Percentiles rank a stretch among this genome's conserved stretches.
phyloP scores from a whole-genome alignment of 2,329 filamentous ascomycete genomes.

The Neonectria punicea region DNA sequence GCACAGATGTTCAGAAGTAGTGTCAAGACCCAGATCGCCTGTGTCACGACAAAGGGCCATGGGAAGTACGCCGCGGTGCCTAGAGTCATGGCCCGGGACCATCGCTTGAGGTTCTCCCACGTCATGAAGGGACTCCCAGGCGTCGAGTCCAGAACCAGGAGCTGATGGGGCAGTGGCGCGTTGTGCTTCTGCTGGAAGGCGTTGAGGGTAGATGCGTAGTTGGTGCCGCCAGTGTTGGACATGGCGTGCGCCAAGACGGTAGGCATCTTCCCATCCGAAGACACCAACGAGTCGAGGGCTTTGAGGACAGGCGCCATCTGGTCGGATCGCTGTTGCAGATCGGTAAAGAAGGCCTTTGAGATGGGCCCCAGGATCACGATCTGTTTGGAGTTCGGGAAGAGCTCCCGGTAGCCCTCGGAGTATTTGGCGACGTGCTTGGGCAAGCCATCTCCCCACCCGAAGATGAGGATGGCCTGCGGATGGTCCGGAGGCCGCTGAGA shows the following conservation, averaged over 20 bases:
- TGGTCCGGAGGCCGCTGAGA: conserved; percentile 39
- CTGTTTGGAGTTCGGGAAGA: conserved; percentile 62
- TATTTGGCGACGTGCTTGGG: conserved; percentile 68
- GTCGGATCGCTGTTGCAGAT: conserved; percentile 54
- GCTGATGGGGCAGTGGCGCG: conserved; percentile 56
- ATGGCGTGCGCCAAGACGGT: conserved; percentile 62
- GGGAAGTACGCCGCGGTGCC: conserved; percentile 59
- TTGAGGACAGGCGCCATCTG: conserved; percentile 59
- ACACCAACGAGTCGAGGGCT: conserved; percentile 31
- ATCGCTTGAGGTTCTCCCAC: conserved; percentile 56
- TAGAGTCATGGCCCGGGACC: conserved; percentile 64
- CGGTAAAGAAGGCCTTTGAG: conserved; percentile 56
- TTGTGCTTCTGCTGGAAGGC: conserved; percentile 54
- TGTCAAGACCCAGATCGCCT: conserved; percentile 57
- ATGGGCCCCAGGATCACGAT: conserved; percentile 63
- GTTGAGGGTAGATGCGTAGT: conserved; percentile 60
- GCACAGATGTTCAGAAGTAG: conserved; percentile 51
- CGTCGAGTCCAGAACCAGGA: conserved; percentile 64
- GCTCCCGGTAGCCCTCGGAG: conserved; percentile 59
- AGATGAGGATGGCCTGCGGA: conserved; percentile 62
- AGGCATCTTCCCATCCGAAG: conserved; percentile 37
- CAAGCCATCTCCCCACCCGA: conserved; percentile 66
- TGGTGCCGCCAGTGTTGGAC: conserved; percentile 69
- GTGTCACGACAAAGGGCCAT: conserved; percentile 60
- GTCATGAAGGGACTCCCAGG: conserved; percentile 59